Evolutionary conservation across 805 yeast species (phyloP), one percentile per base, ranked within the genome.

Genomic region (Zygotorulaspora danielsina): DNA sequence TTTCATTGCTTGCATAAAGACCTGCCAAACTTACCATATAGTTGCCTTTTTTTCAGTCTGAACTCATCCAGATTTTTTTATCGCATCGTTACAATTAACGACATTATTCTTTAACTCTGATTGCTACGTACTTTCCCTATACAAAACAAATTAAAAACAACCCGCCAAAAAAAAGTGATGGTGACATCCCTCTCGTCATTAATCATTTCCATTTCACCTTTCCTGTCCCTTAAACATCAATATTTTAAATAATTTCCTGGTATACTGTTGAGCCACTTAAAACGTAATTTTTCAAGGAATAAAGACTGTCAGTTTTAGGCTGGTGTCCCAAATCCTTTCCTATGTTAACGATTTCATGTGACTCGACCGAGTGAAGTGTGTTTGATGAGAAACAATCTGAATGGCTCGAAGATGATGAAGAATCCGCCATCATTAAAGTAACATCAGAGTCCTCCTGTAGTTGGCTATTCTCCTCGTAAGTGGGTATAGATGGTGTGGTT

Each of bases 241-340:
- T n/a, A n/a, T 10, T 15, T 27, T 8, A 27, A 18, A 27, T n/a
- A 27, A 27, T 18, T 8, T 27, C 31, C 18, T 39, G 33, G 13
- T 42, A 46, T 24, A 48, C 41, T 19, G 55, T 51, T 7, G 55
- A 51, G 12, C 55, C 55, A 35, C 55, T 51, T 15, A 46, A 27
- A 4, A 28, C 36, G 13, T 35, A 22, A 27, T 47, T 41, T 17
- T 40, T 46, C 16, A 51, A 35, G 9, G 55, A 49, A 31, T 51
- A 51, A 10, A 49, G 10, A 28, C 49, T 49, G n/a, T 27, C 27
- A 6, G 32, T 19, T 19, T 30, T 19, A 15, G 36, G 22, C 6
- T 16, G 32, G 12, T 25, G 32, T n/a, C 20, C 22, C 27, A 34
- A 28, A 24, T 24, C 39, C 21, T 39, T 39, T 18, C 32, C 30